These are phyloP conservation scores for Strigomonas culicis DNA, from an alignment of 208 protist genomes.

Conservation along the genomic window DNA sequence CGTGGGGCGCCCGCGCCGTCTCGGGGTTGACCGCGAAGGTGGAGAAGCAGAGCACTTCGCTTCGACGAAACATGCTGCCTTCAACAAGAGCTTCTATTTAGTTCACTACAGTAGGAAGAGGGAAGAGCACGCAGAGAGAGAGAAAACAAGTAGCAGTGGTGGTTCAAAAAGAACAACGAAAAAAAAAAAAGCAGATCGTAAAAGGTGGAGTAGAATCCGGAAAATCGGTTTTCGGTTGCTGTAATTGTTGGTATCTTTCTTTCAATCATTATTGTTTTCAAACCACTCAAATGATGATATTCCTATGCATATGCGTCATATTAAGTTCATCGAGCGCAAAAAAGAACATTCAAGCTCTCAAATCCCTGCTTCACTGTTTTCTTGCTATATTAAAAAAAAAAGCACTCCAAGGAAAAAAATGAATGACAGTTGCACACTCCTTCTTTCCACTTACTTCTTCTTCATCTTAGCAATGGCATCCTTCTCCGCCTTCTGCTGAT, in stretches of 20 bases:
- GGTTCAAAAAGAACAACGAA: constrained; percentile 3
- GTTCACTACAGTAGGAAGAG: neutral
- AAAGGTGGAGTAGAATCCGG: neutral
- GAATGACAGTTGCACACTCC: neutral
- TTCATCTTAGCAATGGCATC: constrained; percentile 86
- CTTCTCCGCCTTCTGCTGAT: constrained; percentile 87
- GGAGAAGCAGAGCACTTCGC: constrained; percentile 42
- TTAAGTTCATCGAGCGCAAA: neutral
- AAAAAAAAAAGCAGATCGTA: constrained; percentile 2
- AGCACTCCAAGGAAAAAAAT: neutral
- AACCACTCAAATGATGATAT: no score
- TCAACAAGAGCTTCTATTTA: neutral
- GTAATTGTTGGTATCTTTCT: neutral
- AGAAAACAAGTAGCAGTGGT: neutral
- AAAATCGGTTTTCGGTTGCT: no score
- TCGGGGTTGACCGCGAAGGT: constrained; percentile 84
- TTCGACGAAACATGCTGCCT: constrained; percentile 32
- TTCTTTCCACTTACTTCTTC: constrained; percentile 37
- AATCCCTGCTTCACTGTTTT: neutral
- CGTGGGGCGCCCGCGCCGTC: constrained; percentile 75
- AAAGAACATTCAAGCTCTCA: neutral
- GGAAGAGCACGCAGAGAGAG: neutral
- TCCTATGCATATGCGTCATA: neutral
- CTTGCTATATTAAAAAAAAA: neutral
- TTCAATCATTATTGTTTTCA: neutral